These are phyloP conservation scores for Colletotrichum limetticola DNA, from an alignment of 2,329 filamentous ascomycete genomes.

Conservation along the genomic window DNA sequence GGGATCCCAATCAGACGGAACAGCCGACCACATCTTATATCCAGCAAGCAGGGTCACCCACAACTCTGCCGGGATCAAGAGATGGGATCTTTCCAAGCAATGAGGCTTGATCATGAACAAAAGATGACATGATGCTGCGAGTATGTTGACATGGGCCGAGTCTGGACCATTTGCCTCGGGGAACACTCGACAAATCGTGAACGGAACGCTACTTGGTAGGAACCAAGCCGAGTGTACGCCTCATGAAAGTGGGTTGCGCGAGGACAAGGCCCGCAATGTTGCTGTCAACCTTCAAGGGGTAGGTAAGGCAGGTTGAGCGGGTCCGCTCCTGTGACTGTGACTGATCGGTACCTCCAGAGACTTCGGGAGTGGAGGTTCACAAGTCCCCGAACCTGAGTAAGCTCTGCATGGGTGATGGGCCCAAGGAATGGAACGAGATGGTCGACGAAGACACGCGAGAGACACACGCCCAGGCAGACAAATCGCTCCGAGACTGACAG, in stretches of 20 bases:
- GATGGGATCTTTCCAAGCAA: constrained; percentile 15
- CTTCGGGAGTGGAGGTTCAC: constrained; percentile 29
- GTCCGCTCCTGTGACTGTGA: constrained; percentile 9
- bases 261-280: constrained; percentile 27
- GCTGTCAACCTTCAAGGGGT: constrained; percentile 22
- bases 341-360: constrained; percentile 29
- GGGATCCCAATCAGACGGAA: constrained; percentile 9
- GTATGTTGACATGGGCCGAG: constrained; percentile 15
- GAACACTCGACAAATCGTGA: constrained; percentile 15
- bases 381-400: constrained; percentile 34
- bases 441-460: background rate
- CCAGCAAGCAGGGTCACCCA: constrained; percentile 17
- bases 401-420: constrained; percentile 30
- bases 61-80: constrained; percentile 11
- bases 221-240: constrained; percentile 15
- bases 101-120: constrained; percentile 15
- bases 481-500: constrained; percentile 14
- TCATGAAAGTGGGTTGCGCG: constrained; percentile 18
- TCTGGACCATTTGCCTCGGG: constrained; percentile 22
- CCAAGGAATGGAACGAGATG: constrained; percentile 4
- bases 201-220: constrained; percentile 9
- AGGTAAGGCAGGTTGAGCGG: constrained; percentile 27
- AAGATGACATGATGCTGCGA: constrained; percentile 29
- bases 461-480: background rate
- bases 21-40: constrained; percentile 15